These are phyloP conservation scores for Marasmius tenuissimus DNA, from an alignment of 1,284 basidiomycete species.

Conservation along the genomic window DNA sequence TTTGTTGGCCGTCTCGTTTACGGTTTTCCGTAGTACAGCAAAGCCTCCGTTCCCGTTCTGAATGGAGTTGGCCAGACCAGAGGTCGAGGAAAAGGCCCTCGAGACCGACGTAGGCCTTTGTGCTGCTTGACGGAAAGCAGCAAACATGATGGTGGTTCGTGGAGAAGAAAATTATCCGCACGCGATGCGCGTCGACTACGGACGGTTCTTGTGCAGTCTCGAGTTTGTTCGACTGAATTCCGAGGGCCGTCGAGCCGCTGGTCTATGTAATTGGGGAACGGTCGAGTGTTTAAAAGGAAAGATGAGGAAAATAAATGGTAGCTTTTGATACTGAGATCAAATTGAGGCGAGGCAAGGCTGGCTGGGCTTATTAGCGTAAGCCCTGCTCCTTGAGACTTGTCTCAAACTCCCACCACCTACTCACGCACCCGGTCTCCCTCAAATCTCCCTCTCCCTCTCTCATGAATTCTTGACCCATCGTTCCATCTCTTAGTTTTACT, in stretches of 20 bases:
- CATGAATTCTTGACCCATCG: conserved; percentile 11
- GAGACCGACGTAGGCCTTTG: background rate
- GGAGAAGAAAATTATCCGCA: background rate
- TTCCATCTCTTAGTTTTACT: conserved; percentile 37
- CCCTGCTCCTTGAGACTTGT: background rate
- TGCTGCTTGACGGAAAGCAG: background rate
- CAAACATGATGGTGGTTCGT: background rate
- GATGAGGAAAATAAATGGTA: no score
- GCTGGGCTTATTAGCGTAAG: background rate
- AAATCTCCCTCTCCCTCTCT: conserved; percentile 23
- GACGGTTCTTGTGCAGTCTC: no score
- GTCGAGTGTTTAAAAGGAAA: no score
- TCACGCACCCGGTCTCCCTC: conserved; percentile 13
- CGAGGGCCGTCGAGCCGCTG: no score
- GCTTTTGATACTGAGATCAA: background rate
- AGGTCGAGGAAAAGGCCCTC: background rate
- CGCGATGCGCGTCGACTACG: background rate
- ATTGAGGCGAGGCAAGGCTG: background rate
- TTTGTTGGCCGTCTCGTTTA: background rate
- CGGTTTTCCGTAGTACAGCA: background rate
- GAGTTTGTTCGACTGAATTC: no score
- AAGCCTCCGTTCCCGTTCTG: background rate
- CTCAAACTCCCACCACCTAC: conserved; percentile 5
- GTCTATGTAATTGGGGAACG: no score
- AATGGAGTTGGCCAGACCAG: background rate